Conservation (phyloP, 106 monocot genomes). For the Chionographis japonica region DNA sequence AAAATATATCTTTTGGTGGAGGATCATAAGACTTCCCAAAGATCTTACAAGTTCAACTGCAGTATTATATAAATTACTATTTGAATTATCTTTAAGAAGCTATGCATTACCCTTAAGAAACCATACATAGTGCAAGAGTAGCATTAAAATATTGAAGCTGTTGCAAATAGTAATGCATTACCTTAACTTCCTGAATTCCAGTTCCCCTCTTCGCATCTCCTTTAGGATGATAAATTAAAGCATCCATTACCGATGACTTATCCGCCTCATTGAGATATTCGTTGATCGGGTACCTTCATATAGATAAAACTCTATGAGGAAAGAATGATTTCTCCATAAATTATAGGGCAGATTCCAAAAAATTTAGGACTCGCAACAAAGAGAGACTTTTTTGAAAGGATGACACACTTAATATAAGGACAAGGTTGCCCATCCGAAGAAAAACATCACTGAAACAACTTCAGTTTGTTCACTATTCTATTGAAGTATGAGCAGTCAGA, state of each 20-base stretch:
- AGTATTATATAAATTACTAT: too few species aligned
- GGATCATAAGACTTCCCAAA: too few species aligned
- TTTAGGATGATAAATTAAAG: constrained; percentile 60
- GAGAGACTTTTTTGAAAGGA: too few species aligned
- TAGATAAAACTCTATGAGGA: constrained; percentile 2
- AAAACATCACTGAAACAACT: too few species aligned
- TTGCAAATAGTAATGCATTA: constrained; percentile 4
- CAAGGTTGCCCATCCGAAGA: too few species aligned
- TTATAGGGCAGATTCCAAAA: neutral
- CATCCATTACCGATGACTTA: constrained; percentile 38
- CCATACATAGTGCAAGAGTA: neutral
- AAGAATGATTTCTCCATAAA: neutral
- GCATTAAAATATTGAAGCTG: neutral
- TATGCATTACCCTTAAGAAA: neutral
- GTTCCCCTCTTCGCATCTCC: constrained; percentile 47
- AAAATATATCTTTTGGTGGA: too few species aligned
- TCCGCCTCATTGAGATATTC: constrained; percentile 38
- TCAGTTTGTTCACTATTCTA: too few species aligned
- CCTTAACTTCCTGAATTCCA: constrained; percentile 70
- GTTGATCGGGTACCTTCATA: constrained; percentile 50
- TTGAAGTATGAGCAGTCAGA: too few species aligned
- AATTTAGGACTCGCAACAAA: neutral
- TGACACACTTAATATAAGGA: too few species aligned
- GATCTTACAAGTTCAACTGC: too few species aligned
- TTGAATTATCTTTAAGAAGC: neutral